Evolutionary conservation across 495 filamentous ascomycete species (phyloP).

Genomic region (Platismatia glauca): DNA sequence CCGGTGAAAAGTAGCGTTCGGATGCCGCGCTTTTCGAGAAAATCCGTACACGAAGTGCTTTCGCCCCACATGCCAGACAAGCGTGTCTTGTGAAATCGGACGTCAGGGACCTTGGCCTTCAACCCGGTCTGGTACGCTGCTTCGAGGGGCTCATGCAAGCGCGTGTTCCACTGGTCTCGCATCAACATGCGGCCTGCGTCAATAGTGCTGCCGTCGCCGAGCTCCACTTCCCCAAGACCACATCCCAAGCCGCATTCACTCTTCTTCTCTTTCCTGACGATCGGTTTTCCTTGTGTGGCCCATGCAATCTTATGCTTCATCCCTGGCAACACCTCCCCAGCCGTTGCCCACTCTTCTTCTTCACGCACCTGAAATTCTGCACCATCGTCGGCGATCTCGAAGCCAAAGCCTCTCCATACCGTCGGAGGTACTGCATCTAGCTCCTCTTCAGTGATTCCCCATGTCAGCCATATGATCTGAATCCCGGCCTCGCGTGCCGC

Average conservation of each 20-base stretch:
- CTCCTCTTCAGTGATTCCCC: constrained; percentile 48
- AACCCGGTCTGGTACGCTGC: constrained; percentile 27
- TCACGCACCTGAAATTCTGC: constrained; percentile 19
- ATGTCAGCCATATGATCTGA: constrained; percentile 50
- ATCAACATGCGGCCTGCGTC: constrained; percentile 43
- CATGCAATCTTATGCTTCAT: no score
- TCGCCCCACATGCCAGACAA: constrained; percentile 47
- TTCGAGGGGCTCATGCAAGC: constrained; percentile 39
- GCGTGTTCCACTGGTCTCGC: constrained; percentile 46
- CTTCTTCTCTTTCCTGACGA: no score
- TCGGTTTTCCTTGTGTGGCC: constrained; percentile 22
- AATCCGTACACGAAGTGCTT: constrained; percentile 27
- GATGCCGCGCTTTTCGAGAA: constrained; percentile 35
- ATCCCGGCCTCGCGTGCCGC: constrained; percentile 40
- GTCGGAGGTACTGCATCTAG: constrained; percentile 42
- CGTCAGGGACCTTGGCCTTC: constrained; percentile 32
- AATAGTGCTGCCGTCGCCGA: constrained; percentile 32
- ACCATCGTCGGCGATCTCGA: constrained; percentile 29
- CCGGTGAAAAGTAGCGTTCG: constrained; percentile 46
- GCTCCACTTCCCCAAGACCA: constrained; percentile 31
- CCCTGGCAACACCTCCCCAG: constrained; percentile 19
- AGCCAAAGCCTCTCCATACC: constrained; percentile 40
- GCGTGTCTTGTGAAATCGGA: constrained; percentile 48
- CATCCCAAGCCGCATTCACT: constrained; percentile 39
- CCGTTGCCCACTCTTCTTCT: constrained; percentile 16